Conservation (phyloP, 1,139 yeast genomes). For the Hansenula lynferdii region DNA sequence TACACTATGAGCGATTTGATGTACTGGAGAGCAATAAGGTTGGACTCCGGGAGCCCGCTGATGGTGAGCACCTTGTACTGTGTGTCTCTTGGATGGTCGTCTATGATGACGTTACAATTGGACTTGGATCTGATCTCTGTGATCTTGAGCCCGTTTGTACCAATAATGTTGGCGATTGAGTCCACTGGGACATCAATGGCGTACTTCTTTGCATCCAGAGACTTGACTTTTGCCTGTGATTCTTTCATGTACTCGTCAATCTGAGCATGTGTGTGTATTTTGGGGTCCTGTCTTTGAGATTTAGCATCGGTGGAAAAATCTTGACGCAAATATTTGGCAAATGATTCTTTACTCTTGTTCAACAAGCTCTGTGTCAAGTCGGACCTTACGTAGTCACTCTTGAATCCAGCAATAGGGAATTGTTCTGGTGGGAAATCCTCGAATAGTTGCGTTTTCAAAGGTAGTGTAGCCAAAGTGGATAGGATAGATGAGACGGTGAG, state of each 20-base stretch:
- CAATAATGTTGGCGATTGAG: slow-evolving; percentile 7
- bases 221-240: slow-evolving; percentile 6
- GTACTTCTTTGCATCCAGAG: slow-evolving; percentile 6
- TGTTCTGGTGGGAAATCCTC: slow-evolving; percentile 1
- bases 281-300: neutral
- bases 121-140: slow-evolving; percentile 15
- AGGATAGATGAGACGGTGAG: neutral
- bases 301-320: slow-evolving; percentile 1
- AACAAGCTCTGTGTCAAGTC: slow-evolving; percentile 7
- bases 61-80: slow-evolving; percentile 8
- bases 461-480: neutral
- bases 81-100: slow-evolving; percentile 8
- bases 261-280: slow-evolving; percentile 2
- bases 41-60: slow-evolving; percentile 12
- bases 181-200: slow-evolving; percentile 14
- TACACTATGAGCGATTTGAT: slow-evolving; percentile 1
- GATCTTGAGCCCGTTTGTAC: slow-evolving; percentile 13
- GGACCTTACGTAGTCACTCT: slow-evolving; percentile 2
- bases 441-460: neutral
- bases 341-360: slow-evolving; percentile 7
- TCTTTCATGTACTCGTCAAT: slow-evolving; percentile 7
- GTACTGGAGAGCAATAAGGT: slow-evolving; percentile 10
- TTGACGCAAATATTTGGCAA: slow-evolving; percentile 5
- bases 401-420: slow-evolving; percentile 2
- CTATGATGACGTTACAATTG: slow-evolving; percentile 13